These are phyloP conservation scores for Emergomyces orientalis DNA, from an alignment of 2,329 filamentous ascomycete genomes.

Conservation along the genomic window DNA sequence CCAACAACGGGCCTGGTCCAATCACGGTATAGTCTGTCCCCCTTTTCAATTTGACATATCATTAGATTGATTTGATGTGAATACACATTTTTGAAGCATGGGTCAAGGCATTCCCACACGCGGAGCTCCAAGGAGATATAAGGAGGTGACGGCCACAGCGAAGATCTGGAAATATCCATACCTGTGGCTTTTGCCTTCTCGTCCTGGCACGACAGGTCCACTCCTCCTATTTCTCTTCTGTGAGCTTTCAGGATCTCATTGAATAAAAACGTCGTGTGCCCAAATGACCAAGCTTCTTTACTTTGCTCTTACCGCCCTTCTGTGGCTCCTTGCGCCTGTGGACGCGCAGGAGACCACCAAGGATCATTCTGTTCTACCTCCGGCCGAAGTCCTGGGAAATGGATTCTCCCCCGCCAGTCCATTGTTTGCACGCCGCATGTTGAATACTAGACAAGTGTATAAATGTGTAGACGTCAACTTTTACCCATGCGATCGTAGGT, in stretches of 20 bases:
- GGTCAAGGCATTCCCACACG: neutral
- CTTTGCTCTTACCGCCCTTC: neutral
- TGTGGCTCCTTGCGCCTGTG: neutral
- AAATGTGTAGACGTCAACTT: neutral
- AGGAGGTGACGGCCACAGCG: neutral
- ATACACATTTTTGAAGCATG: neutral
- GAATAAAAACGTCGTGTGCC: neutral
- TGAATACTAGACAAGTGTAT: neutral
- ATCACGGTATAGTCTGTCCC: neutral
- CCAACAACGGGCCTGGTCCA: neutral
- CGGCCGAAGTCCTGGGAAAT: neutral
- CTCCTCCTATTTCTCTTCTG: neutral
- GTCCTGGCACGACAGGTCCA: neutral
- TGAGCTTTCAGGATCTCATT: neutral
- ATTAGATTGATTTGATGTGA: neutral
- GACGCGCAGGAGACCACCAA: neutral
- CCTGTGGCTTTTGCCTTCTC: neutral
- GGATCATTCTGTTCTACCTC: neutral
- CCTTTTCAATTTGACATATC: neutral
- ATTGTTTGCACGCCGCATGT: neutral
- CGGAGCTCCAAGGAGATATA: neutral
- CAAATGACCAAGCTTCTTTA: neutral
- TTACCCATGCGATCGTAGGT: neutral
- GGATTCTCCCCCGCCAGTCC: constrained; percentile 1
- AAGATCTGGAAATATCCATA: neutral